phyloP scores from a whole-genome alignment of 148 eudicot genomes.

The Dysphania ambrosioides region DNA sequence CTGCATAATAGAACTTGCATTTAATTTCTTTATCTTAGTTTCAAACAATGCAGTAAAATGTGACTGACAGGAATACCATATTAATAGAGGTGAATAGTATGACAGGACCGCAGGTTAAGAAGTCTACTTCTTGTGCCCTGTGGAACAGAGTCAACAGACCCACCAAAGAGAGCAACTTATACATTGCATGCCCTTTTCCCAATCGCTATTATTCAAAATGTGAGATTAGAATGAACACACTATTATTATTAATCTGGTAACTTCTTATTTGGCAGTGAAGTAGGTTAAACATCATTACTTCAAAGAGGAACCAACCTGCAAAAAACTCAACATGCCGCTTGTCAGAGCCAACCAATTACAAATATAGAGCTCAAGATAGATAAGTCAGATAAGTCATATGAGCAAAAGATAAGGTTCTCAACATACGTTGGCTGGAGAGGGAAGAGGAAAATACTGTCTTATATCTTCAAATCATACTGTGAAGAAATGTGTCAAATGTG shows the following conservation, averaged over 20 bases:
- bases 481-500: not conserved
- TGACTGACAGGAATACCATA: constrained; percentile 9
- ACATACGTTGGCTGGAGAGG: not conserved
- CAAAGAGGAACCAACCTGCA: constrained; percentile 15
- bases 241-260: constrained; percentile 10
- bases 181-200: constrained; percentile 3
- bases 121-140: constrained; percentile 3
- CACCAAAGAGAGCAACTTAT: constrained; percentile 6
- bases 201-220: not conserved
- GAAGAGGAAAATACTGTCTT: not conserved
- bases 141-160: too few relatives aligned
- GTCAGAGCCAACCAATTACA: not conserved
- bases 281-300: constrained; percentile 17
- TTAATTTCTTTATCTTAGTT: not conserved
- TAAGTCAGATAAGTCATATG: not conserved
- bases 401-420: not conserved
- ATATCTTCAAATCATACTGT: constrained; percentile 4
- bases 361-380: not conserved
- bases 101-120: constrained; percentile 15
- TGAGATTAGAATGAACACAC: constrained; percentile 4
- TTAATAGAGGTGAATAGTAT: constrained; percentile 2
- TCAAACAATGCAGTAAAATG: constrained; percentile 13
- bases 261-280: constrained; percentile 16
- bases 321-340: constrained; percentile 4
- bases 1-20: not conserved